A percentile compares a stretch with the other conserved stretches of the same genome.
phyloP scores from a whole-genome alignment of 495 filamentous ascomycete species.

The Polyplosphaeria fusca region DNA sequence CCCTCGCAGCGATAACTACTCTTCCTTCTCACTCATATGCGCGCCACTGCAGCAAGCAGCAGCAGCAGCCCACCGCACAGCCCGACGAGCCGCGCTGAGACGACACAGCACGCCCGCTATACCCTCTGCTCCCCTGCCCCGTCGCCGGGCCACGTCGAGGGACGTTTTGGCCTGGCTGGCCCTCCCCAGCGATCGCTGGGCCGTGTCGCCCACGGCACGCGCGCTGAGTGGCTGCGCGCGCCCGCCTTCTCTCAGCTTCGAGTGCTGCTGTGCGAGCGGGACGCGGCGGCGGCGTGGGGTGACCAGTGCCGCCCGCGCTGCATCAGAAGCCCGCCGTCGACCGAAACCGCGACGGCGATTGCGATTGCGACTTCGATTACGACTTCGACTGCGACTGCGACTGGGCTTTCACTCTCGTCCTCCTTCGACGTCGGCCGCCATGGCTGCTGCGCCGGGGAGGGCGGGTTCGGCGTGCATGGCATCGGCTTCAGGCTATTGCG shows the following conservation, averaged over 20 bases:
- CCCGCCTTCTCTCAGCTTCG: constrained; percentile 19
- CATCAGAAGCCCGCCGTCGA: neutral
- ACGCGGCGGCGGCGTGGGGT: constrained; percentile 7
- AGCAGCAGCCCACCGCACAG: too few species aligned
- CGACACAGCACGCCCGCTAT: constrained; percentile 2
- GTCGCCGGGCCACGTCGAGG: constrained; percentile 11
- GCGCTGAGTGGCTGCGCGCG: neutral
- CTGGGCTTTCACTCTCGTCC: neutral
- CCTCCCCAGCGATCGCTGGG: constrained; percentile 25
- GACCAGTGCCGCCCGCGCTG: neutral
- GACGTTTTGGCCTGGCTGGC: constrained; percentile 22
- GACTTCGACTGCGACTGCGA: neutral
- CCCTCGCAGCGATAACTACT: too few species aligned
- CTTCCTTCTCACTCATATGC: too few species aligned
- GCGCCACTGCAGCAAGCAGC: too few species aligned
- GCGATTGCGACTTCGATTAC: neutral
- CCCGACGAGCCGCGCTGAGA: neutral
- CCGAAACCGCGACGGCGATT: constrained; percentile 1
- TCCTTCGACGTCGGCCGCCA: neutral
- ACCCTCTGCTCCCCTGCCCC: too few species aligned
- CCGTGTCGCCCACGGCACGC: neutral
- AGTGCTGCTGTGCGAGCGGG: neutral
- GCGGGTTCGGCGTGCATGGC: neutral
- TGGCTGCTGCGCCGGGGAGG: neutral
- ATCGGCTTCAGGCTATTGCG: constrained; percentile 21